These are phyloP conservation scores for Boeremia exigua DNA, from an alignment of 2,329 filamentous ascomycete species.

Conservation along the genomic window DNA sequence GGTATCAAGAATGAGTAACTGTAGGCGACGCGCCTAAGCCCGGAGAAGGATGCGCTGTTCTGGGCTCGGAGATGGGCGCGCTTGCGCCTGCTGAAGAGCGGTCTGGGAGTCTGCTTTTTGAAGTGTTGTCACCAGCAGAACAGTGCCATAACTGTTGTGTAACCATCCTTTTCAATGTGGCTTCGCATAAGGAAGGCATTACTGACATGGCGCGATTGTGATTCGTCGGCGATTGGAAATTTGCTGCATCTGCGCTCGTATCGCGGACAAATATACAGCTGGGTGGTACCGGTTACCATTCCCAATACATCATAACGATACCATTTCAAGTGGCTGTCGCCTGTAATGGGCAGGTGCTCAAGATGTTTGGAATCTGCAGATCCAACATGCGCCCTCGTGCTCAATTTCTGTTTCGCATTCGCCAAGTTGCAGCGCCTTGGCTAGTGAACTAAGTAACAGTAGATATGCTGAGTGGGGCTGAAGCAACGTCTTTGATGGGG, in stretches of 20 bases:
- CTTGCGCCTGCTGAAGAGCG: slow-evolving; percentile 9
- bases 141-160: slow-evolving; percentile 5
- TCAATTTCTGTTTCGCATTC: not conserved
- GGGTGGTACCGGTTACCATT: not conserved
- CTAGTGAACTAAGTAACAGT: slow-evolving; percentile 38
- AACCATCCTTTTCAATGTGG: not conserved
- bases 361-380: not conserved
- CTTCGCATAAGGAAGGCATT: not conserved
- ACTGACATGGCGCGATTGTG: not conserved
- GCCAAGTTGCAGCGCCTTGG: not conserved
- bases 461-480: not conserved
- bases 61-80: slow-evolving; percentile 8
- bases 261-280: slow-evolving; percentile 1
- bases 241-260: not conserved
- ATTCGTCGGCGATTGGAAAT: slow-evolving; percentile 3
- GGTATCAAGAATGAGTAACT: not conserved
- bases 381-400: not conserved
- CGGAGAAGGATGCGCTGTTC: not conserved
- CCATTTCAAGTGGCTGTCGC: not conserved
- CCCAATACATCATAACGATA: not conserved
- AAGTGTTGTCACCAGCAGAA: slow-evolving; percentile 7
- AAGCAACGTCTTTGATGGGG: not conserved
- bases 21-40: not conserved
- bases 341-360: not conserved
- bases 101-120: slow-evolving; percentile 5